Percentiles rank a stretch among this genome's conserved stretches.
These are phyloP conservation scores for Creolimax fragrantissima DNA, from an alignment of 78 protist genomes.

Conservation along the genomic window DNA sequence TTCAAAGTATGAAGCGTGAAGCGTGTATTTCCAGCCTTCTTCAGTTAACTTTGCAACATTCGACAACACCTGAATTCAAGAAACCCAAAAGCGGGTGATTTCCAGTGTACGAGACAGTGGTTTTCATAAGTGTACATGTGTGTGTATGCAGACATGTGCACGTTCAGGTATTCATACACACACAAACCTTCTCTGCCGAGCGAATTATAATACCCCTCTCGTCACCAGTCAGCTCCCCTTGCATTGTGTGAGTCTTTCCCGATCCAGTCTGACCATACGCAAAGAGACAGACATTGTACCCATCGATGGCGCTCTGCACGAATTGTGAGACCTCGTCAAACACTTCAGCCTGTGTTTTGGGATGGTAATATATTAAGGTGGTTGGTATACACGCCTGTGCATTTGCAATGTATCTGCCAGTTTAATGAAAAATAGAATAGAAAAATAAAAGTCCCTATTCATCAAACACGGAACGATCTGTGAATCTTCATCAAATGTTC, in stretches of 20 bases:
- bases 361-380: neutral
- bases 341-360: constrained; percentile 20
- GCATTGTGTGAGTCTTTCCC: constrained; percentile 52
- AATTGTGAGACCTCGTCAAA: constrained; percentile 55
- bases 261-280: constrained; percentile 73
- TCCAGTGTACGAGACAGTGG: no score
- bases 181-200: neutral
- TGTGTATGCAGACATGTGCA: neutral
- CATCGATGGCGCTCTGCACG: constrained; percentile 63
- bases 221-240: constrained; percentile 7
- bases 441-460: no score
- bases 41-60: neutral
- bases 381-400: no score
- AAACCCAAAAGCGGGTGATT: no score
- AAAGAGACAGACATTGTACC: constrained; percentile 62
- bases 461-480: no score
- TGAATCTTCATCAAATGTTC: no score
- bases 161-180: neutral
- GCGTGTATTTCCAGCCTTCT: constrained; percentile 26
- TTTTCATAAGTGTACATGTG: neutral
- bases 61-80: constrained; percentile 17
- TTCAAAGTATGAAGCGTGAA: constrained; percentile 37
- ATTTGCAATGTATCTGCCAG: no score
- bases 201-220: neutral
- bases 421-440: no score